phyloP scores from a whole-genome alignment of 352 stramenopile genomes.

The Phytophthora boehmeriae region DNA sequence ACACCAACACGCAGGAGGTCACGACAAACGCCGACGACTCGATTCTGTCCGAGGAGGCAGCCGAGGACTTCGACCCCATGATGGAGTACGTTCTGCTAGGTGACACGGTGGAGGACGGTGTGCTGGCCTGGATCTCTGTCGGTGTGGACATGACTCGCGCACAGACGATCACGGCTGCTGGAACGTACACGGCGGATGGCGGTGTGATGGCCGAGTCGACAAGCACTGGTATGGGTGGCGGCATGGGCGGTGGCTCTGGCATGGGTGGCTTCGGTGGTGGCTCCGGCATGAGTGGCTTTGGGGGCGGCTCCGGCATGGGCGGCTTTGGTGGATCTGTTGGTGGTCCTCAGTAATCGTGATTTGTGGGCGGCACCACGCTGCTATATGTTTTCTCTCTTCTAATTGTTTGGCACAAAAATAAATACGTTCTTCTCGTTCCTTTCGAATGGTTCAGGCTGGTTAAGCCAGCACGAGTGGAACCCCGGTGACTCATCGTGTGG shows the following conservation, averaged over 20 bases:
- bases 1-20: constrained; percentile 34
- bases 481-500: no score
- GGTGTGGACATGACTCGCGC: constrained; percentile 35
- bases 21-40: constrained; percentile 33
- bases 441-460: no score
- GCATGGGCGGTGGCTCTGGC: constrained; percentile 6
- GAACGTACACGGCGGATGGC: constrained; percentile 18
- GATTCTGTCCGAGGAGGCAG: constrained; percentile 35
- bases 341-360: no score
- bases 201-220: constrained; percentile 24
- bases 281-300: constrained; percentile 13
- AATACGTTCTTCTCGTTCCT: no score
- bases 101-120: constrained; percentile 32
- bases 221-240: constrained; percentile 4
- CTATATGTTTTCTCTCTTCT: no score
- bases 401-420: no score
- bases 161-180: constrained; percentile 22
- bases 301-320: neutral
- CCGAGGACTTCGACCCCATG: constrained; percentile 38
- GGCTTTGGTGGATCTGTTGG: constrained; percentile 21
- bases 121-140: constrained; percentile 46
- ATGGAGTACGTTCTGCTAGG: constrained; percentile 43
- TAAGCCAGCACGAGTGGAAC: no score
- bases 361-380: no score
- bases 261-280: constrained; percentile 10